Percentiles rank a stretch among this genome's conserved stretches.
These are phyloP conservation scores for Naganishia friedmannii DNA, from an alignment of 768 basidiomycete genomes.

Conservation along the genomic window DNA sequence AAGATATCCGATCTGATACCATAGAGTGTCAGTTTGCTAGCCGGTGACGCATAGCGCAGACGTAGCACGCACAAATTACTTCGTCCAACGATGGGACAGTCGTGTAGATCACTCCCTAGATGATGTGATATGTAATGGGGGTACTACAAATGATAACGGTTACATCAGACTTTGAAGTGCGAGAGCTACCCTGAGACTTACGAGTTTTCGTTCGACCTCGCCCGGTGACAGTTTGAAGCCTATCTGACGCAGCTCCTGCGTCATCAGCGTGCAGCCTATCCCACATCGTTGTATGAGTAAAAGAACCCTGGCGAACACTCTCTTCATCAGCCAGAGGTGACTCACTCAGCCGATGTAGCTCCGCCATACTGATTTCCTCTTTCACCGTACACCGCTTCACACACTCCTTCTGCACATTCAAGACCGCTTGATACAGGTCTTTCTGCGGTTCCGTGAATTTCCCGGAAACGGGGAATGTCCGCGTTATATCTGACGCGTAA, in stretches of 20 bases:
- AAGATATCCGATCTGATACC: constrained; percentile 47
- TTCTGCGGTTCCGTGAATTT: constrained; percentile 72
- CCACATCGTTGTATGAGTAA: not conserved
- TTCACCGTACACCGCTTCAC: constrained; percentile 53
- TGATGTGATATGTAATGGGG: constrained; percentile 91
- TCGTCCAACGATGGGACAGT: constrained; percentile 57
- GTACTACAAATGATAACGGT: constrained; percentile 55
- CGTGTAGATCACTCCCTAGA: constrained; percentile 91
- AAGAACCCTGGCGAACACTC: not conserved
- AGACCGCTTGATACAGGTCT: constrained; percentile 68
- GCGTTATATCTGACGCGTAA: constrained; percentile 87
- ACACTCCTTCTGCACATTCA: constrained; percentile 53
- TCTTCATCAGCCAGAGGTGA: not conserved
- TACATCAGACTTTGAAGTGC: not conserved
- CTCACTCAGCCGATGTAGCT: constrained; percentile 68
- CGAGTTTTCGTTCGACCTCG: constrained; percentile 64
- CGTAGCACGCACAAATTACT: not conserved
- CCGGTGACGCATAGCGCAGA: not conserved
- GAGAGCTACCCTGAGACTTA: constrained; percentile 30
- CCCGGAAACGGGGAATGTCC: constrained; percentile 81
- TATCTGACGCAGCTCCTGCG: constrained; percentile 70
- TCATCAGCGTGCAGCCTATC: constrained; percentile 62
- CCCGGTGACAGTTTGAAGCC: constrained; percentile 66
- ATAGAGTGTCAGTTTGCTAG: not conserved
- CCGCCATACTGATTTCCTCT: constrained; percentile 63